Base-by-base conservation (phyloP, 2,329 filamentous ascomycete genomes). In the Diaporthe australafricana region DNA sequence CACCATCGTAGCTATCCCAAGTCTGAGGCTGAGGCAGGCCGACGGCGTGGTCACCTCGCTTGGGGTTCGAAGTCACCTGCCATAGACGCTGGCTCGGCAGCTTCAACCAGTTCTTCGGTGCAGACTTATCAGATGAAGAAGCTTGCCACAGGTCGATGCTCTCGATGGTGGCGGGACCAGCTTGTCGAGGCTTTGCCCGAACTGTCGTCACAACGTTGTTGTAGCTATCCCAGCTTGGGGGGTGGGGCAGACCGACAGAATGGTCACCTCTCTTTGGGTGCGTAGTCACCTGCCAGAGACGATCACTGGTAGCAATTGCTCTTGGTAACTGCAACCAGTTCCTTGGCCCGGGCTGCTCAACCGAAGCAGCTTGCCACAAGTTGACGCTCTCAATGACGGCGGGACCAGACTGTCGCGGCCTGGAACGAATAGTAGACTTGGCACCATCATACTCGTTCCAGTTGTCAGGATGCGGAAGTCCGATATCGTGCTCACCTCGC, bases 401-500 rank as follows among this genome's bases (percentile, higher is more conserved):
- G 16, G 79, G 75, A 56, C 80, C 78, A 12, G 78, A 73, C 40
- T 74, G 74, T 42, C 77, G 79, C 14, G 77, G 75, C 60, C 79
- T 78, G 16, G 78, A 71, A 68, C 81, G 82, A 3, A 72, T 68
- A 42, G 77, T 77, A 22, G 73, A 75, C 27, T 76, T 71, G 25
- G 77, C 72, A 11, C 75, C 74, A 48, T 80, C 75, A 69, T 84
- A 83, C 48, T 73, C 73, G 48, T 78, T 77, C 84, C 83, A 85
- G n/a, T 77, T 75, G 70, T 83, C 81, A 20, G 82, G 83, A 74
- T 86, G 81, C 27, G 80, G 78, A 8, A 83, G 76, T 67, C 81
- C 80, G 35, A 73, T 76, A 12, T 56, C 62, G 57, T 60, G 68
- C 67, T 66, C 60, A 8, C 66, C 71, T 27, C 47, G 63, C 32